Evolutionary conservation across 495 filamentous ascomycete genomes (phyloP).

Genomic region (Lasiosphaeris hirsuta): DNA sequence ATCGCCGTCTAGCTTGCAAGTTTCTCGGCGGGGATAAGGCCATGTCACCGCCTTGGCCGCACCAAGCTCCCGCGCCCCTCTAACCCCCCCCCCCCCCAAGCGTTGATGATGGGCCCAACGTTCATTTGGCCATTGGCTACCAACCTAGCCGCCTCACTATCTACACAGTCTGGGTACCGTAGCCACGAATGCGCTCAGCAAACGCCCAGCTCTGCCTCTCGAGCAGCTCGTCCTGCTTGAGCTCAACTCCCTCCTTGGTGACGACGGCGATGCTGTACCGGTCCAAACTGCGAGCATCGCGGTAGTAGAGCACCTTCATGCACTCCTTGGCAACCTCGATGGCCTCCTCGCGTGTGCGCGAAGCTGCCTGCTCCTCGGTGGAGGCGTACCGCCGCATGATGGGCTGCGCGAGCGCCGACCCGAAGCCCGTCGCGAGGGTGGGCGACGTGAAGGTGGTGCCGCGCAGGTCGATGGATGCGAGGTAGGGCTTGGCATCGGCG

Average conservation of each 20-base stretch:
- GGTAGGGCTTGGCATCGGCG: slow-evolving; percentile 73
- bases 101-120: not conserved
- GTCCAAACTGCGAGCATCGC: slow-evolving; percentile 89
- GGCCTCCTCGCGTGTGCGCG: slow-evolving; percentile 73
- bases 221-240: slow-evolving; percentile 71
- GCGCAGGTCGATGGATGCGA: slow-evolving; percentile 84
- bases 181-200: slow-evolving; percentile 71
- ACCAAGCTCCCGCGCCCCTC: too few relatives aligned
- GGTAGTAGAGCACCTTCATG: slow-evolving; percentile 98
- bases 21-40: too few relatives aligned
- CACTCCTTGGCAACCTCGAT: slow-evolving; percentile 78
- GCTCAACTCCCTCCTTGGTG: slow-evolving; percentile 77
- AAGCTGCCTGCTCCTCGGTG: slow-evolving; percentile 70
- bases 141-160: not conserved
- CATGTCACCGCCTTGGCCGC: too few relatives aligned
- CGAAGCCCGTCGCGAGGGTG: slow-evolving; percentile 88
- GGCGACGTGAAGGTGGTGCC: slow-evolving; percentile 88
- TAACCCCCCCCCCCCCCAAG: too few relatives aligned
- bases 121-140: not conserved
- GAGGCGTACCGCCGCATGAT: slow-evolving; percentile 78
- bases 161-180: slow-evolving; percentile 50
- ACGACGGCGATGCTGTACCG: slow-evolving; percentile 87
- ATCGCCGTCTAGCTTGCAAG: too few relatives aligned
- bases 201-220: slow-evolving; percentile 94
- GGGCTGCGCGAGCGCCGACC: slow-evolving; percentile 87